These are phyloP conservation scores for Kalmusia sp. DNA, from an alignment of 2,329 filamentous ascomycete species.

Conservation along the genomic window DNA sequence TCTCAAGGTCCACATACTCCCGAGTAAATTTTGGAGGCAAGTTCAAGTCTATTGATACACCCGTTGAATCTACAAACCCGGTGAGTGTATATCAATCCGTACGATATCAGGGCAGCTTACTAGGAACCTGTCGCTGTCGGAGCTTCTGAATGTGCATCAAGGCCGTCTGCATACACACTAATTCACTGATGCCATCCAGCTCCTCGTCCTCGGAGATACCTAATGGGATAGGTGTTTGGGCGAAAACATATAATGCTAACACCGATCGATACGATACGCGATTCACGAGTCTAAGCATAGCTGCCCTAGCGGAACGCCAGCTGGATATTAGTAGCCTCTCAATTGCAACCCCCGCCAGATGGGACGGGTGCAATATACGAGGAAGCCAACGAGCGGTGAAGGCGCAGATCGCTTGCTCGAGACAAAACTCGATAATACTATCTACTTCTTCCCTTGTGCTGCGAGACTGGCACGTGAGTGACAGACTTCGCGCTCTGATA, in stretches of 20 bases:
- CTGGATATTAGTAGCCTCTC: background rate
- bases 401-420: background rate
- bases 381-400: slow-evolving; percentile 1
- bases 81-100: background rate
- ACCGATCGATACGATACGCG: slow-evolving; percentile 16
- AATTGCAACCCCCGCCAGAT: background rate
- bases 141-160: slow-evolving; percentile 18
- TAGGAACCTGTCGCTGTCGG: slow-evolving; percentile 5
- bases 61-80: background rate
- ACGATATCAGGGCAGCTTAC: background rate
- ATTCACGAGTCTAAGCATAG: slow-evolving; percentile 21
- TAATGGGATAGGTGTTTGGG: slow-evolving; percentile 15
- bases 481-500: no score
- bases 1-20: slow-evolving; percentile 14
- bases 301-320: slow-evolving; percentile 15
- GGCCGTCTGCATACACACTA: slow-evolving; percentile 17
- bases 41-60: background rate
- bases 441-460: background rate
- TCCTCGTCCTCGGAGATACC: slow-evolving; percentile 17
- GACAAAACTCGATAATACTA: background rate
- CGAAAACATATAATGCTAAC: slow-evolving; percentile 16
- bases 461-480: no score
- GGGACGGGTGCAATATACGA: no score
- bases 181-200: slow-evolving; percentile 11
- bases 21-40: background rate